Evolutionary conservation across 441 rosid species (phyloP).

Genomic region (Isatis lusitanica): DNA sequence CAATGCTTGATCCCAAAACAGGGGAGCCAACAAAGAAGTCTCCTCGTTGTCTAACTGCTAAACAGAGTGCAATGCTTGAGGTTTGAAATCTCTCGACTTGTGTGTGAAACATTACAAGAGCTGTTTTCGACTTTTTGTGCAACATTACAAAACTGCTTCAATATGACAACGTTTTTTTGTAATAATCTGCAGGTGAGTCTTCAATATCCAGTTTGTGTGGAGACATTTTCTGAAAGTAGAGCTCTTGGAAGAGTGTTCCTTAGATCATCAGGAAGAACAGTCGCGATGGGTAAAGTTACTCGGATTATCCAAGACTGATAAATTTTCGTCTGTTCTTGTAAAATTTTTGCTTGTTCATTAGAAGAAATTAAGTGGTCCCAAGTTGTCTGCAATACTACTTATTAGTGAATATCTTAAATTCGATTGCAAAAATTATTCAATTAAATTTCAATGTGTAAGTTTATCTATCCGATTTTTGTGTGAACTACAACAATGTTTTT

Average conservation of each 20-base stretch:
- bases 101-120: not conserved
- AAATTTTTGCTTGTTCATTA: conserved; percentile 3
- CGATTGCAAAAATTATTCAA: not conserved
- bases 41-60: conserved; percentile 76
- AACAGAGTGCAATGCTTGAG: conserved; percentile 88
- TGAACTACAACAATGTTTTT: not conserved
- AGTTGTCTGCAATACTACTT: conserved; percentile 22
- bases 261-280: conserved; percentile 76
- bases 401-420: not conserved
- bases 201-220: conserved; percentile 68
- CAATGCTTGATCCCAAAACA: conserved; percentile 84
- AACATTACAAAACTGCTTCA: not conserved
- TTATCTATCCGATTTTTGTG: not conserved
- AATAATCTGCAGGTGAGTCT: conserved; percentile 58
- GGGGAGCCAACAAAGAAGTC: conserved; percentile 77
- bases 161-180: not conserved
- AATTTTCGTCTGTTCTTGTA: not conserved
- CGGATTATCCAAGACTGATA: conserved; percentile 54
- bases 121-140: not conserved
- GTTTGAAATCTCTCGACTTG: conserved; percentile 35
- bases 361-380: not conserved
- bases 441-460: not conserved
- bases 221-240: conserved; percentile 67
- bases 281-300: conserved; percentile 80
- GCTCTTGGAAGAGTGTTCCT: conserved; percentile 90